phyloP scores from a whole-genome alignment of 176 grass and related monocot species.

The Elaeis guineensis region DNA sequence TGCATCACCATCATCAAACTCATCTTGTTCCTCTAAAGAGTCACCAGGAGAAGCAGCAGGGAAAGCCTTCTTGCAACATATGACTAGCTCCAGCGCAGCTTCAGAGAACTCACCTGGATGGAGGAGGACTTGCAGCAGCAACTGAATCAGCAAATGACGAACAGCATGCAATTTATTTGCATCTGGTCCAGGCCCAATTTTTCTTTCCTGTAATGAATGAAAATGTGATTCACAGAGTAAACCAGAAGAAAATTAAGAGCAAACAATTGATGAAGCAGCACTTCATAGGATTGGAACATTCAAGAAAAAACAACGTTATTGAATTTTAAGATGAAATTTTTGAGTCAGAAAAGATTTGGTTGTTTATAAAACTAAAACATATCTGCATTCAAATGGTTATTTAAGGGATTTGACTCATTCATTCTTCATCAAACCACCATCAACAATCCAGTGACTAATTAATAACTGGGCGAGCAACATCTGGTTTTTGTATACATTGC shows the following conservation, averaged over 20 bases:
- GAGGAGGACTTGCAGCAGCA: conserved; percentile 80
- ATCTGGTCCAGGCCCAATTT: conserved; percentile 38
- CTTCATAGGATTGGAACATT: background rate
- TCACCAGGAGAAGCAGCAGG: conserved; percentile 32
- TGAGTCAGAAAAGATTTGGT: too few species aligned
- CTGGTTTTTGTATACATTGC: too few species aligned
- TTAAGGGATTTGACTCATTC: too few species aligned
- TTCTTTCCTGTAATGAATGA: conserved; percentile 65
- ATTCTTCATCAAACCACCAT: too few species aligned
- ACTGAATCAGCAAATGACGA: conserved; percentile 79
- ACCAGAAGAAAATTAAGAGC: too few species aligned
- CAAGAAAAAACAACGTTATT: background rate
- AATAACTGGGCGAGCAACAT: too few species aligned
- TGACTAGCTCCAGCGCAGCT: conserved; percentile 65
- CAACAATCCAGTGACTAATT: too few species aligned
- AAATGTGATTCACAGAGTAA: background rate
- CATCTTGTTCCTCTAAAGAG: conserved; percentile 19
- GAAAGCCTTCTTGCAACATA: conserved; percentile 89
- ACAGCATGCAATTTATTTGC: conserved; percentile 72
- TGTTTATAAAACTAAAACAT: too few species aligned
- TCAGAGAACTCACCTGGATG: conserved; percentile 78
- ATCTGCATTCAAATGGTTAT: too few species aligned
- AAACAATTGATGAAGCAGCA: too few species aligned
- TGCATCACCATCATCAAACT: conserved; percentile 33
- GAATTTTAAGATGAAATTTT: too few species aligned